These are phyloP conservation scores for Aspergillus phoenicis DNA, from an alignment of 2,329 filamentous ascomycete genomes.

Conservation along the genomic window DNA sequence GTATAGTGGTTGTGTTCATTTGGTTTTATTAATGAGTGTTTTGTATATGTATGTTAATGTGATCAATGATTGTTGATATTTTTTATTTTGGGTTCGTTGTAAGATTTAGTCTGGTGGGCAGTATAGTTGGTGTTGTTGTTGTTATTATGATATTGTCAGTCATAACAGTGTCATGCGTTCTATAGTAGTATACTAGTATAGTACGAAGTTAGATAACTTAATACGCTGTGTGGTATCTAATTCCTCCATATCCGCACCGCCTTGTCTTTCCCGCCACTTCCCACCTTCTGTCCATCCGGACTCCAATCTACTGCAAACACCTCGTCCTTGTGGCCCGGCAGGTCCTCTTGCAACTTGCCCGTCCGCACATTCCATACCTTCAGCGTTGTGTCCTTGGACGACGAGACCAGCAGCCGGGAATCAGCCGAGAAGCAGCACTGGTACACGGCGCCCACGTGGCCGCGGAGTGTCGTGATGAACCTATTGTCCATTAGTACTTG, in stretches of 20 bases:
- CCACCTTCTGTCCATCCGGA: conserved; percentile 83
- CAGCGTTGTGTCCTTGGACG: conserved; percentile 86
- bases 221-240: conserved; percentile 35
- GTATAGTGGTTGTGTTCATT: neutral
- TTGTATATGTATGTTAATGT: no score
- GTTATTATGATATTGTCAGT: neutral
- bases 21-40: no score
- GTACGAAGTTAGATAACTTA: neutral
- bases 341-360: conserved; percentile 77
- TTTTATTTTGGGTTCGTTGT: no score
- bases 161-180: neutral
- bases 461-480: conserved; percentile 84
- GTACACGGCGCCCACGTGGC: conserved; percentile 89
- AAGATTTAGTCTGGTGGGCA: no score
- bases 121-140: neutral
- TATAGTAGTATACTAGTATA: no score
- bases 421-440: conserved; percentile 92
- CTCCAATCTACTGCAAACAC: conserved; percentile 96
- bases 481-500: conserved; percentile 42
- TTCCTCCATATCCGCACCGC: conserved; percentile 67
- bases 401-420: conserved; percentile 82
- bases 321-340: conserved; percentile 89
- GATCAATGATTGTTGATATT: no score
- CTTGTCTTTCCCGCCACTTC: conserved; percentile 92
- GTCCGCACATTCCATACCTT: conserved; percentile 93